Evolutionary conservation across 2,329 filamentous ascomycete genomes (phyloP).

Genomic region (Emergomyces pasteurianus): DNA sequence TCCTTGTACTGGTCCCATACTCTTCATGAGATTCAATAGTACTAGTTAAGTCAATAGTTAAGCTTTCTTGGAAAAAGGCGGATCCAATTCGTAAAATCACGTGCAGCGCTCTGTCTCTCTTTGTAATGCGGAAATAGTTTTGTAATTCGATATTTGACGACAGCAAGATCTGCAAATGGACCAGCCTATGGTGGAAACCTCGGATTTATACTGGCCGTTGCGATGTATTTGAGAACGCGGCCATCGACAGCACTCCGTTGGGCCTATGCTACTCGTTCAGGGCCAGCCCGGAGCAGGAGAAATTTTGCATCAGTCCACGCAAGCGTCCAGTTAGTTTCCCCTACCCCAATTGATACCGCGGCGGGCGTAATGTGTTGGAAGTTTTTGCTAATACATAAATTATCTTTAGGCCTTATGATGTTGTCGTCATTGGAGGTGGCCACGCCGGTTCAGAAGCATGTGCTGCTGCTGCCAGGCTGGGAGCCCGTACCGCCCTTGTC

Average conservation of each 20-base stretch:
- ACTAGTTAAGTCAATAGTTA: background rate
- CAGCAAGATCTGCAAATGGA: background rate
- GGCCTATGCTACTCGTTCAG: conserved; percentile 15
- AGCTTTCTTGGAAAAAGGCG: background rate
- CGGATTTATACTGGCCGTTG: conserved; percentile 1
- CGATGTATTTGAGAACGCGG: conserved; percentile 26
- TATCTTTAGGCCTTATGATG: conserved; percentile 59
- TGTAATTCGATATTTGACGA: too few species aligned
- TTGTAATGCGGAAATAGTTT: too few species aligned
- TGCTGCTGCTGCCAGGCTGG: conserved; percentile 76
- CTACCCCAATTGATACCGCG: background rate
- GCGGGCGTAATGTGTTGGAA: background rate
- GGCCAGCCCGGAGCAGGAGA: conserved; percentile 15
- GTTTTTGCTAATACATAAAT: conserved; percentile 2
- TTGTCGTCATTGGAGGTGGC: conserved; percentile 88
- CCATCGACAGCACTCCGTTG: conserved; percentile 19
- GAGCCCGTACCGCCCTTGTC: conserved; percentile 77
- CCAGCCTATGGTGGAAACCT: background rate
- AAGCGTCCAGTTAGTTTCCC: conserved; percentile 21
- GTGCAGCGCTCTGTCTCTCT: background rate
- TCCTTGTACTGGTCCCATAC: too few species aligned
- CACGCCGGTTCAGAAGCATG: conserved; percentile 93
- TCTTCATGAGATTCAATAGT: background rate
- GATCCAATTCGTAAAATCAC: background rate
- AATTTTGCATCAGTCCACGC: conserved; percentile 30